Evolutionary conservation across 106 monocot species (phyloP), one percentile per base, ranked within the genome.

Genomic region (Alisma plantagoaquatica): DNA sequence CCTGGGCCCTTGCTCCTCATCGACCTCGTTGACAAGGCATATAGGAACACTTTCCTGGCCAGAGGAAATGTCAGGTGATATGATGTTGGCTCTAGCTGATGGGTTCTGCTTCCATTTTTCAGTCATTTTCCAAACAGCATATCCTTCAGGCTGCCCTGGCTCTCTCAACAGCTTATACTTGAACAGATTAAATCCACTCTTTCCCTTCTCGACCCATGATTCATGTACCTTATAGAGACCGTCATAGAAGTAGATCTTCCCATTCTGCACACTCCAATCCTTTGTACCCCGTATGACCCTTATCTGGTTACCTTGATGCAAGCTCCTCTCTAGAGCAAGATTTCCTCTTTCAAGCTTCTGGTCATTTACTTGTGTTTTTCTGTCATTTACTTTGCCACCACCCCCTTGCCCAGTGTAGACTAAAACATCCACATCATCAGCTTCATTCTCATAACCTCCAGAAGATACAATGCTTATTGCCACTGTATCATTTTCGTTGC

Each of bases 341-440:
- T 92, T 92, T 21, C 81, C 85, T 54, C 70, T 78, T 53, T 78
- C 84, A 41, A 92, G 75, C 54, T 86, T 92, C 60, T 92, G 91
- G 56, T 92, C 85, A 22, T 56, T 32, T 3, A 33, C n/a, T 46
- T 54, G 66, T 24, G 22, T 35, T 58, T 67, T 72, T 15, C 63
- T 59, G 16, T 64, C 69, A 43, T 42, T 49, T 22, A 52, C 49
- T 29, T 31, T 41, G 27, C 20, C 52, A 29, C 80, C 81, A 43
- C 91, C n/a, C n/a, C n/a, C 91, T 22, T 84, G 77, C 16, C 93
- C 93, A 23, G 46, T 81, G 26, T 92, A 92, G 56, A 90, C 31
- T 60, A 90, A 65, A 0, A 59, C 19, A 60, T 91, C 63, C 3
- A 46, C 27, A 58, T 75, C 72, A 19, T 64, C 65, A 22, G 78